Evolutionary conservation across 2,329 filamentous ascomycete genomes (phyloP).

Genomic region (Pseudocercospora cruenta): DNA sequence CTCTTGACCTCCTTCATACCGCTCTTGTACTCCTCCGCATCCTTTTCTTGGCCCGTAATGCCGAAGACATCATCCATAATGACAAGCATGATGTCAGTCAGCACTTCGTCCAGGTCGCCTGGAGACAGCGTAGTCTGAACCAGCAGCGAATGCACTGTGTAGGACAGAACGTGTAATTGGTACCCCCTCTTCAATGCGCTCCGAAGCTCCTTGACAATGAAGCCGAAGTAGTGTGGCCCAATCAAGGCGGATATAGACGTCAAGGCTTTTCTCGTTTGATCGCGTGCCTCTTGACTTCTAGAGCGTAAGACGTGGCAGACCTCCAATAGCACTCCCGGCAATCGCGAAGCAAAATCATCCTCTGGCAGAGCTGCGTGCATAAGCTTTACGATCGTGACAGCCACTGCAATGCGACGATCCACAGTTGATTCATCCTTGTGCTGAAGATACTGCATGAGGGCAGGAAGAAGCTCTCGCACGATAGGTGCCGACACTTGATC

Average conservation of each 20-base stretch:
- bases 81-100: conserved; percentile 75
- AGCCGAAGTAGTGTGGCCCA: conserved; percentile 81
- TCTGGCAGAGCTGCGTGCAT: conserved; percentile 73
- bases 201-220: conserved; percentile 88
- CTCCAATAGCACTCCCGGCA: conserved; percentile 85
- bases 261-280: conserved; percentile 87
- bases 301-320: conserved; percentile 91
- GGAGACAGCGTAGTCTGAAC: conserved; percentile 58
- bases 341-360: conserved; percentile 70
- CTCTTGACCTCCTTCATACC: conserved; percentile 98
- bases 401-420: conserved; percentile 87
- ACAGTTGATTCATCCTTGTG: conserved; percentile 94
- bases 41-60: conserved; percentile 88
- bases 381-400: conserved; percentile 85
- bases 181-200: conserved; percentile 83
- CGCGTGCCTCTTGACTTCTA: conserved; percentile 82
- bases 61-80: conserved; percentile 99
- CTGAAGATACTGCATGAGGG: conserved; percentile 81
- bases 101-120: conserved; percentile 87
- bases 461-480: conserved; percentile 73
- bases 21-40: conserved; percentile 91
- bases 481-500: conserved; percentile 48
- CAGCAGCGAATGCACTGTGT: conserved; percentile 89
- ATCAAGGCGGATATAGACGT: conserved; percentile 80
- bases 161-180: conserved; percentile 92